Evolutionary conservation across 2,329 filamentous ascomycete species (phyloP).

Genomic region (Chaetomiaceae sp.): DNA sequence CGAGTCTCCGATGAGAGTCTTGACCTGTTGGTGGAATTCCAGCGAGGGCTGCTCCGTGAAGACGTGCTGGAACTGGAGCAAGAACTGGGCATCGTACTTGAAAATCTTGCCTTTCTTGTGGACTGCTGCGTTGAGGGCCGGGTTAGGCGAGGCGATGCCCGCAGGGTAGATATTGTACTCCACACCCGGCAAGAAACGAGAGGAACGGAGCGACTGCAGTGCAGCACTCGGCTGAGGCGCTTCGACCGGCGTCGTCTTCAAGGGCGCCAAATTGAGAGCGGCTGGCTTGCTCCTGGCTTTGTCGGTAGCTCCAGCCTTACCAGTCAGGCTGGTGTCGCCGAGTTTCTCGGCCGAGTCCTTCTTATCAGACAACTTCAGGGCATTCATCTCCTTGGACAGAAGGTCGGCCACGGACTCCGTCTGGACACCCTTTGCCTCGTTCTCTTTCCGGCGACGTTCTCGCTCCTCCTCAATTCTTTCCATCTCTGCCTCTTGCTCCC

Average conservation of each 20-base stretch:
- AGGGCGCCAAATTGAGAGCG: slow-evolving; percentile 77
- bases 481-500: slow-evolving; percentile 68
- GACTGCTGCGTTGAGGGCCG: slow-evolving; percentile 77
- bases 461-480: slow-evolving; percentile 68
- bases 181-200: slow-evolving; percentile 78
- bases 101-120: slow-evolving; percentile 76
- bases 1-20: slow-evolving; percentile 75
- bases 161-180: slow-evolving; percentile 76
- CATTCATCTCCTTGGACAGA: slow-evolving; percentile 40
- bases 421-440: slow-evolving; percentile 46
- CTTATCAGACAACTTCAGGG: slow-evolving; percentile 38
- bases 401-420: slow-evolving; percentile 49
- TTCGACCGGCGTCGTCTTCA: slow-evolving; percentile 81
- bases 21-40: slow-evolving; percentile 90
- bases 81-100: slow-evolving; percentile 92
- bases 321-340: slow-evolving; percentile 37
- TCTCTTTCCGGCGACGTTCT: slow-evolving; percentile 51
- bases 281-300: slow-evolving; percentile 72
- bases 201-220: slow-evolving; percentile 87
- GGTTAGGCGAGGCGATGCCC: slow-evolving; percentile 84
- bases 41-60: slow-evolving; percentile 95
- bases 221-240: slow-evolving; percentile 89
- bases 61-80: slow-evolving; percentile 92
- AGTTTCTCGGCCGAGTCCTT: slow-evolving; percentile 38
- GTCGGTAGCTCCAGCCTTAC: slow-evolving; percentile 53